Conservation (phyloP, 345 rosid genomes). For the Lepidium didymum region DNA sequence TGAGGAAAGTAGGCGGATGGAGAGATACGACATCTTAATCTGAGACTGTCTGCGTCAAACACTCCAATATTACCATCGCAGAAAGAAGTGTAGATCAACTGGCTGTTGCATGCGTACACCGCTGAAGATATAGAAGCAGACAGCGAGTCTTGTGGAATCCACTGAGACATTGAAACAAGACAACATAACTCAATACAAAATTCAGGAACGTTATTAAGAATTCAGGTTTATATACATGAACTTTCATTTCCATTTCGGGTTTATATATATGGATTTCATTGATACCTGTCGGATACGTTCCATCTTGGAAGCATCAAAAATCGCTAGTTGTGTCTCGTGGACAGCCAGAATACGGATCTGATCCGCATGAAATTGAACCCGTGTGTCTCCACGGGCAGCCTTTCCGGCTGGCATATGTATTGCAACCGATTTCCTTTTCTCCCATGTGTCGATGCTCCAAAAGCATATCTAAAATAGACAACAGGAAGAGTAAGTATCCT, state of each 20-base stretch:
- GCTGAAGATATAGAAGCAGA: constrained; percentile 73
- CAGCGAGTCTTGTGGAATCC: constrained; percentile 68
- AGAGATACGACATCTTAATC: constrained; percentile 65
- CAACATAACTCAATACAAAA: neutral
- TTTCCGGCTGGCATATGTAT: constrained; percentile 69
- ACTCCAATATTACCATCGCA: constrained; percentile 69
- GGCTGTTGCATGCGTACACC: constrained; percentile 72
- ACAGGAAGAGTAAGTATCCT: constrained; percentile 2
- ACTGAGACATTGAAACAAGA: constrained; percentile 39
- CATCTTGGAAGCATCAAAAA: constrained; percentile 82
- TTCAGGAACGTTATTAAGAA: neutral
- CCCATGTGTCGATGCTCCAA: constrained; percentile 93
- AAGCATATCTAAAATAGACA: constrained; percentile 49
- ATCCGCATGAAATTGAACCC: constrained; percentile 74
- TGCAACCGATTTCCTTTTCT: constrained; percentile 55
- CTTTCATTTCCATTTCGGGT: neutral
- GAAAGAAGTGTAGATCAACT: constrained; percentile 61
- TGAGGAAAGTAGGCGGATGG: constrained; percentile 56
- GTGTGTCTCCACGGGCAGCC: constrained; percentile 55
- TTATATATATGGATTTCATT: constrained; percentile 6
- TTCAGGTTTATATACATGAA: neutral
- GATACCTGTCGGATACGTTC: constrained; percentile 63
- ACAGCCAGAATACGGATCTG: constrained; percentile 66
- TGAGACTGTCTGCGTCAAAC: constrained; percentile 64
- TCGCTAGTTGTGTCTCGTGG: constrained; percentile 77